Conservation (phyloP, 1,284 basidiomycete genomes). For the Xerocomus nothofagi region DNA sequence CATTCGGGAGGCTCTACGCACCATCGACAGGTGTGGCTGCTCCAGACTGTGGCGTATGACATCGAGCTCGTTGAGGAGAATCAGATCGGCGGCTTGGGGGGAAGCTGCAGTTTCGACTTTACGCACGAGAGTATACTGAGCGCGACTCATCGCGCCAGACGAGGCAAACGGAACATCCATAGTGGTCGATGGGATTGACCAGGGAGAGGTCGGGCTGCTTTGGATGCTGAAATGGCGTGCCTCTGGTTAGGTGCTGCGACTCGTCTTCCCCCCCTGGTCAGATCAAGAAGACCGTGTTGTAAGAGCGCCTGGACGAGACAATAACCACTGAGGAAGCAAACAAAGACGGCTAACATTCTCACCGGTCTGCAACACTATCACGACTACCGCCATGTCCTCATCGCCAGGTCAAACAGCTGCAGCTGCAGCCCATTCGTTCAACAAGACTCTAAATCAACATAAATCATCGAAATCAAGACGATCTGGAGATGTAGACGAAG, state of each 20-base stretch:
- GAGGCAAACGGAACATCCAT: slow-evolving; percentile 76
- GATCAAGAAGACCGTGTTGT: not conserved
- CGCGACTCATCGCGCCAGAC: slow-evolving; percentile 71
- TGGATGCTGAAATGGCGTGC: slow-evolving; percentile 12
- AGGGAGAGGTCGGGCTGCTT: not conserved
- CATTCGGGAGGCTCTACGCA: slow-evolving; percentile 37
- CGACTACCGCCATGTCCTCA: slow-evolving; percentile 25
- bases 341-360: not conserved
- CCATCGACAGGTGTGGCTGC: slow-evolving; percentile 48
- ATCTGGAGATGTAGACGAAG: slow-evolving; percentile 72
- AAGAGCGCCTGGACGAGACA: not conserved
- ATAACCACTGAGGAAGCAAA: slow-evolving; percentile 2
- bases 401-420: slow-evolving; percentile 32
- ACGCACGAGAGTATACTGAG: slow-evolving; percentile 70
- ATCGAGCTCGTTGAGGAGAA: slow-evolving; percentile 57
- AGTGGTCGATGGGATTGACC: not conserved
- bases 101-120: slow-evolving; percentile 62
- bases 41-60: slow-evolving; percentile 52
- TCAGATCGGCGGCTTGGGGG: slow-evolving; percentile 54
- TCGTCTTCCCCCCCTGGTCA: not conserved
- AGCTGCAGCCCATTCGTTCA: slow-evolving; percentile 68
- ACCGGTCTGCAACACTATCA: slow-evolving; percentile 1
- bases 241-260: slow-evolving; percentile 20
- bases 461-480: slow-evolving; percentile 65
- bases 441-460: slow-evolving; percentile 71